These are phyloP conservation scores for Alloteropsis angusta DNA, from an alignment of 202 grass and related monocot genomes.

Conservation along the genomic window DNA sequence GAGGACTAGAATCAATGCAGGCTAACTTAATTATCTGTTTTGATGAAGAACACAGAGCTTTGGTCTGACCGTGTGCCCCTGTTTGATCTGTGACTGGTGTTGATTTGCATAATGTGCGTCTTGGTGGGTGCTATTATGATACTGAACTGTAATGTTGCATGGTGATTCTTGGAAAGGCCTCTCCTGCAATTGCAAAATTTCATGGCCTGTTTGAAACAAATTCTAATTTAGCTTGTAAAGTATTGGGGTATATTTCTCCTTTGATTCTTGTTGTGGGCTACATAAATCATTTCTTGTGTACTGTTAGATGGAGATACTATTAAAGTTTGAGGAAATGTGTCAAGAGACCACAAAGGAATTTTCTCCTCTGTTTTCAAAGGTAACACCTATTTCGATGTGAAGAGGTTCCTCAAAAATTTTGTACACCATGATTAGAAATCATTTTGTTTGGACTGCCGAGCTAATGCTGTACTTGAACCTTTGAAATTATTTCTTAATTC, in stretches of 20 bases:
- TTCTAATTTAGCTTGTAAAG: not conserved
- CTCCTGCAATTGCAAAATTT: not conserved
- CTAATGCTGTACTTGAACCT: not conserved
- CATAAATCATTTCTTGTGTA: slow-evolving; percentile 9
- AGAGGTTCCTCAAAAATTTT: not conserved
- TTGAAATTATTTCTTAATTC: not conserved
- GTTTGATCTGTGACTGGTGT: not conserved
- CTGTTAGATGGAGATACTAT: slow-evolving; percentile 82
- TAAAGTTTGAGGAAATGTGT: slow-evolving; percentile 99
- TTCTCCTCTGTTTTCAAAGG: slow-evolving; percentile 49
- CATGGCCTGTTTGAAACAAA: not conserved
- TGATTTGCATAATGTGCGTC: not conserved
- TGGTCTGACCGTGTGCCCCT: not conserved
- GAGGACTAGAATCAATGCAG: not conserved
- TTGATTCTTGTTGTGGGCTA: slow-evolving; percentile 4
- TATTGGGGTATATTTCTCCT: not conserved
- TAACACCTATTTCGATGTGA: slow-evolving; percentile 25
- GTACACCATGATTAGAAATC: not conserved
- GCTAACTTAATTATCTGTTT: not conserved
- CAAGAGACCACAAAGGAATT: slow-evolving; percentile 74
- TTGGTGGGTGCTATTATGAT: not conserved
- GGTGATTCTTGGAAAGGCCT: not conserved
- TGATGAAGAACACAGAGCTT: not conserved
- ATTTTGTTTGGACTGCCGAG: not conserved
- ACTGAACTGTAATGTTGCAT: not conserved